Evolutionary conservation across 169 alveolate genomes (phyloP).

Genomic region (Blepharisma undulans): DNA sequence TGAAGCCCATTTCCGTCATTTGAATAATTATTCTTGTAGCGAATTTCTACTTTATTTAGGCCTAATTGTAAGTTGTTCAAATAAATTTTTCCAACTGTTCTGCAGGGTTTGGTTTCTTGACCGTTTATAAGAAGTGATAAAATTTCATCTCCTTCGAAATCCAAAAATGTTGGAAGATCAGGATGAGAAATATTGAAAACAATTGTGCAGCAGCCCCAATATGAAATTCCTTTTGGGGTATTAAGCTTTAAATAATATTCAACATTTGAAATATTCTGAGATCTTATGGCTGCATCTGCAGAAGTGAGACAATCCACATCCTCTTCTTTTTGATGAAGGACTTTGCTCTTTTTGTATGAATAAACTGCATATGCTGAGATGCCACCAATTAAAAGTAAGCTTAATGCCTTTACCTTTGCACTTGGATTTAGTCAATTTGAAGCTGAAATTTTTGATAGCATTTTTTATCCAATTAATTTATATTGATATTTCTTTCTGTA

Average conservation of each 20-base stretch:
- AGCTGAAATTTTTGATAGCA: background rate
- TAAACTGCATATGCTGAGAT: background rate
- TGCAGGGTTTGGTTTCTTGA: background rate
- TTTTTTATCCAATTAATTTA: no score
- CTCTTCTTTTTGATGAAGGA: background rate
- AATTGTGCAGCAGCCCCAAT: no score
- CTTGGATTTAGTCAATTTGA: background rate
- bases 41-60: background rate
- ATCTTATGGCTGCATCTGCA: background rate
- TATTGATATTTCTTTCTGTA: background rate
- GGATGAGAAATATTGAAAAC: background rate
- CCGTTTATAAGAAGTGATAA: no score
- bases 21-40: background rate
- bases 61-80: background rate
- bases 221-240: no score
- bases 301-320: background rate
- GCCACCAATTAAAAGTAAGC: background rate
- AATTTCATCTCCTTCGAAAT: background rate
- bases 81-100: background rate
- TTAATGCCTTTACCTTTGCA: background rate
- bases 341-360: background rate
- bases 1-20: constrained; percentile 27
- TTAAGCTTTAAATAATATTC: no score
- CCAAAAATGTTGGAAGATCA: background rate
- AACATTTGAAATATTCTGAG: background rate